phyloP scores from a whole-genome alignment of 1,284 basidiomycete genomes.

The Cystobasidium sp. region DNA sequence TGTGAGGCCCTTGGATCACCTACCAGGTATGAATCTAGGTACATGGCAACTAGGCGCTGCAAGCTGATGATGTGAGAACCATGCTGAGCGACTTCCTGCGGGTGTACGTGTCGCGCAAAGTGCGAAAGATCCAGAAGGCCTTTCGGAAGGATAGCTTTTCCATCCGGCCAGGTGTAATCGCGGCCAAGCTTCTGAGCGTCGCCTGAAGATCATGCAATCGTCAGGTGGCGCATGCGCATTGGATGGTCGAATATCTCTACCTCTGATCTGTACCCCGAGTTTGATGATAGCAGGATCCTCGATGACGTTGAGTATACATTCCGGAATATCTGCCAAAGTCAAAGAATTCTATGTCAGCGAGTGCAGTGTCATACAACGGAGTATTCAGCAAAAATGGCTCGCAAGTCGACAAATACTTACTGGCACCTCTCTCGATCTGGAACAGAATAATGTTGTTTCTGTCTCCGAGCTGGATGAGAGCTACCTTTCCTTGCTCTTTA shows the following conservation, averaged over 20 bases:
- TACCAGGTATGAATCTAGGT: constrained; percentile 30
- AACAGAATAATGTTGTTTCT: constrained; percentile 24
- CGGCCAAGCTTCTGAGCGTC: constrained; percentile 31
- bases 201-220: not conserved
- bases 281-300: constrained; percentile 24
- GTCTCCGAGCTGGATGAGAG: constrained; percentile 33
- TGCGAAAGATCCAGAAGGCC: constrained; percentile 34
- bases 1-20: not conserved
- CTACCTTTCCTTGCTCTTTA: constrained; percentile 18
- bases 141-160: not conserved
- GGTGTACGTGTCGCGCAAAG: constrained; percentile 20
- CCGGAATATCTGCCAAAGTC: constrained; percentile 7
- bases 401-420: constrained; percentile 1
- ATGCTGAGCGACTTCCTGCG: not conserved
- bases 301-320: constrained; percentile 1
- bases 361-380: no score
- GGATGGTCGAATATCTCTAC: not conserved
- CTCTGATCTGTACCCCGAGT: constrained; percentile 29
- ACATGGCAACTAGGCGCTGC: constrained; percentile 21
- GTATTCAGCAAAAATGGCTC: not conserved
- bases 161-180: constrained; percentile 3
- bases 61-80: constrained; percentile 14
- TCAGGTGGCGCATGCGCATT: not conserved
- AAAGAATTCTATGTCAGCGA: not conserved
- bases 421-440: constrained; percentile 6